These are phyloP conservation scores for Camellia lanceoleosa DNA, from an alignment of 148 eudicot genomes.

Conservation along the genomic window DNA sequence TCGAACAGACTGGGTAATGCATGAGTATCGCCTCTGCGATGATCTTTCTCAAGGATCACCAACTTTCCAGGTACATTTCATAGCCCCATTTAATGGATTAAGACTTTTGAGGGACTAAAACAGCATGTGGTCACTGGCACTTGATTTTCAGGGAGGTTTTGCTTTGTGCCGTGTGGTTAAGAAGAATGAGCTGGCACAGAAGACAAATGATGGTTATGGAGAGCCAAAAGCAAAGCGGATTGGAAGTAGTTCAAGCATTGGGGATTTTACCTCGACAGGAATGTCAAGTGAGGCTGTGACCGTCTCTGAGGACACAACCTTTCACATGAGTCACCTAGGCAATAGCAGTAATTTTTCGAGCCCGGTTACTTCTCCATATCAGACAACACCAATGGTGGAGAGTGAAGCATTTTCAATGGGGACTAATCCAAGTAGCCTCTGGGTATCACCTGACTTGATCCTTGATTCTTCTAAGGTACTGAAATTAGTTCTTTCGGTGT, in stretches of 20 bases:
- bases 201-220: conserved; percentile 31
- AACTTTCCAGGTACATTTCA: conserved; percentile 47
- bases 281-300: conserved; percentile 39
- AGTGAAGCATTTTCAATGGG: conserved; percentile 43
- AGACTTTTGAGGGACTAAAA: not conserved
- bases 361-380: conserved; percentile 57
- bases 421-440: conserved; percentile 38
- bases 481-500: not conserved
- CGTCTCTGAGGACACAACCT: conserved; percentile 33
- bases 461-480: conserved; percentile 82
- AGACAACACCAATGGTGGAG: conserved; percentile 37
- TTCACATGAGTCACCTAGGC: conserved; percentile 27
- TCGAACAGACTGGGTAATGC: conserved; percentile 91
- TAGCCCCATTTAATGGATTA: not conserved
- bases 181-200: conserved; percentile 35
- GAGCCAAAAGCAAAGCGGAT: conserved; percentile 36
- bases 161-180: conserved; percentile 76
- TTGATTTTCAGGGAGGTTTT: conserved; percentile 51
- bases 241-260: conserved; percentile 41
- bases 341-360: conserved; percentile 55
- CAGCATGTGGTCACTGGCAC: not conserved
- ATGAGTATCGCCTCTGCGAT: conserved; percentile 80
- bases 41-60: conserved; percentile 47
- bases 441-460: conserved; percentile 63
- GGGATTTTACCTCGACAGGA: conserved; percentile 21